phyloP scores from a whole-genome alignment of 1,139 yeast species.

The Yamadazyma blattariae region DNA sequence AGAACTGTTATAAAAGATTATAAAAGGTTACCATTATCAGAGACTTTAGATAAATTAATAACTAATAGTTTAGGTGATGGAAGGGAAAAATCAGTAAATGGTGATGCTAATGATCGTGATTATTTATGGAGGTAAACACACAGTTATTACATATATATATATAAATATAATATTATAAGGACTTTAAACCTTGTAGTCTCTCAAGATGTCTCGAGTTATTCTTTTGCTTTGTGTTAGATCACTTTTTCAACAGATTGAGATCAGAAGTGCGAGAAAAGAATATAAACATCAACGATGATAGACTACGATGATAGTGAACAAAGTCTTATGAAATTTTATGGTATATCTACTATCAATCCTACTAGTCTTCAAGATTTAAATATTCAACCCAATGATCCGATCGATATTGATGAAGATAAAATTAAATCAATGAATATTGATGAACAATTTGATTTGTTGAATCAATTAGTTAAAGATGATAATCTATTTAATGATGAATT shows the following conservation, averaged over 20 bases:
- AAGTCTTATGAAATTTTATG: constrained; percentile 22
- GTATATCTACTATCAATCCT: constrained; percentile 24
- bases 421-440: constrained; percentile 22
- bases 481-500: constrained; percentile 4
- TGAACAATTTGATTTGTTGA: constrained; percentile 29
- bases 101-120: constrained; percentile 5
- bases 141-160: too few species aligned
- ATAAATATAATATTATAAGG: too few species aligned
- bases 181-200: too few species aligned
- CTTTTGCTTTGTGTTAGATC: too few species aligned
- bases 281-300: too few species aligned
- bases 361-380: constrained; percentile 19
- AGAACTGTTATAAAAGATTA: constrained; percentile 28
- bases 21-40: constrained; percentile 22
- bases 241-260: too few species aligned
- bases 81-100: not conserved
- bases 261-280: too few species aligned
- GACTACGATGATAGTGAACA: constrained; percentile 24
- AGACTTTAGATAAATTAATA: constrained; percentile 22
- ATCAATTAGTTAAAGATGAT: constrained; percentile 19
- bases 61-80: constrained; percentile 9
- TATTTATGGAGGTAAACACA: constrained; percentile 9
- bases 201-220: too few species aligned
- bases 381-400: constrained; percentile 9
- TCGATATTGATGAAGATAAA: constrained; percentile 22